phyloP scores from a whole-genome alignment of 345 rosid species.

The Brassica incana region DNA sequence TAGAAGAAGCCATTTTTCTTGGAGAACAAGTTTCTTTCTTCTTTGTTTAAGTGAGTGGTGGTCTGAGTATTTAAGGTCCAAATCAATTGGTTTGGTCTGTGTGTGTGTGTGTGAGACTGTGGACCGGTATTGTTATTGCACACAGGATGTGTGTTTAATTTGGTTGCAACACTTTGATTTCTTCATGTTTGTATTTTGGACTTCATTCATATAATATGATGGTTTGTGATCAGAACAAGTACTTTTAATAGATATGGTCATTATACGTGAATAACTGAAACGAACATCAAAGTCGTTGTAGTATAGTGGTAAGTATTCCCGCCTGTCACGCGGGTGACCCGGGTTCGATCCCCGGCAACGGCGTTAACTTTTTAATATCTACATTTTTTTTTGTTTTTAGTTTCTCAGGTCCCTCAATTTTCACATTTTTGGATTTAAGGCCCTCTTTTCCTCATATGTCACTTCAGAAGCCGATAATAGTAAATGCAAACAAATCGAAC shows the following conservation, averaged over 20 bases:
- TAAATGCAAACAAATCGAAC: not conserved
- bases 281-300: conserved; percentile 55
- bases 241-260: not conserved
- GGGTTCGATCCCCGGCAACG: conserved; percentile 96
- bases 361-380: conserved; percentile 29
- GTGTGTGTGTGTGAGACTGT: conserved; percentile 39
- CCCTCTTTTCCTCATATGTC: not conserved
- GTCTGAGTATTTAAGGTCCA: conserved; percentile 36
- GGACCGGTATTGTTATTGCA: conserved; percentile 36
- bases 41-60: conserved; percentile 16
- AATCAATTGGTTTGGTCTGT: conserved; percentile 45
- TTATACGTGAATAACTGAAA: not conserved
- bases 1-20: conserved; percentile 31
- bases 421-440: not conserved
- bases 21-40: conserved; percentile 36
- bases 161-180: conserved; percentile 36
- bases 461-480: conserved; percentile 2
- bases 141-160: conserved; percentile 51
- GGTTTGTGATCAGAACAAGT: conserved; percentile 7
- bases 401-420: not conserved
- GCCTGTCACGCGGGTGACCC: conserved; percentile 97
- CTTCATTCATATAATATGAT: conserved; percentile 24
- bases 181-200: conserved; percentile 34
- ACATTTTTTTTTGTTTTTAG: not conserved
- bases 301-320: conserved; percentile 89